These are phyloP conservation scores for Candida buenavistaensis DNA, from an alignment of 1,139 yeast species.

Conservation along the genomic window DNA sequence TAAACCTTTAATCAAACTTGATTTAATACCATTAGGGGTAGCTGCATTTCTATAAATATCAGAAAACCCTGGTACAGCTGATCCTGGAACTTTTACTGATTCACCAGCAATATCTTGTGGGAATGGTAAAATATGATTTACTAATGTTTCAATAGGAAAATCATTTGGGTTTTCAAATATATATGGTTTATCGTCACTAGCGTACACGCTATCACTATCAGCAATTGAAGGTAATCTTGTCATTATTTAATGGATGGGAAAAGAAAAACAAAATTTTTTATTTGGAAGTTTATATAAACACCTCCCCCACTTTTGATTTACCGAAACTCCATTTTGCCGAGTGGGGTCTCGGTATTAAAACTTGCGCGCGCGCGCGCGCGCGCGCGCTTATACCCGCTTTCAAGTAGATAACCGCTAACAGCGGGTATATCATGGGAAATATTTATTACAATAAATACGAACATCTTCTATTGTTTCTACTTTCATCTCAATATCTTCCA, in stretches of 20 bases:
- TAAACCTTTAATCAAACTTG: conserved; percentile 22
- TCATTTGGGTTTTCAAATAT: conserved; percentile 20
- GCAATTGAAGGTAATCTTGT: conserved; percentile 14
- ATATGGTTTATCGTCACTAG: conserved; percentile 14
- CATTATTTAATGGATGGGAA: not conserved
- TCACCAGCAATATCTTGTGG: conserved; percentile 14
- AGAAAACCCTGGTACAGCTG: conserved; percentile 31
- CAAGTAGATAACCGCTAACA: too few species aligned
- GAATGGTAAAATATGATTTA: conserved; percentile 27
- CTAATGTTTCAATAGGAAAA: conserved; percentile 16
- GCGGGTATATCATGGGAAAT: too few species aligned
- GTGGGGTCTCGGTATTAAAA: too few species aligned
- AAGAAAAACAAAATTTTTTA: not conserved
- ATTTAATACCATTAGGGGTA: conserved; percentile 23
- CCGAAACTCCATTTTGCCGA: too few species aligned
- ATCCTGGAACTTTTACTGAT: conserved; percentile 31
- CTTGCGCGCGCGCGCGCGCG: too few species aligned
- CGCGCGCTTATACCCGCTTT: too few species aligned
- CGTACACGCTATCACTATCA: conserved; percentile 11
- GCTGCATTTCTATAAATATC: conserved; percentile 34
- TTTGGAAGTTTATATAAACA: too few species aligned
- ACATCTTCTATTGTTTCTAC: not conserved
- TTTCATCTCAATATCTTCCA: not conserved
- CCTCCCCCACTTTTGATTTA: too few species aligned
- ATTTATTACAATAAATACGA: too few species aligned